These are phyloP conservation scores for Crithidia expoeki DNA, from an alignment of 208 protist genomes.

Conservation along the genomic window DNA sequence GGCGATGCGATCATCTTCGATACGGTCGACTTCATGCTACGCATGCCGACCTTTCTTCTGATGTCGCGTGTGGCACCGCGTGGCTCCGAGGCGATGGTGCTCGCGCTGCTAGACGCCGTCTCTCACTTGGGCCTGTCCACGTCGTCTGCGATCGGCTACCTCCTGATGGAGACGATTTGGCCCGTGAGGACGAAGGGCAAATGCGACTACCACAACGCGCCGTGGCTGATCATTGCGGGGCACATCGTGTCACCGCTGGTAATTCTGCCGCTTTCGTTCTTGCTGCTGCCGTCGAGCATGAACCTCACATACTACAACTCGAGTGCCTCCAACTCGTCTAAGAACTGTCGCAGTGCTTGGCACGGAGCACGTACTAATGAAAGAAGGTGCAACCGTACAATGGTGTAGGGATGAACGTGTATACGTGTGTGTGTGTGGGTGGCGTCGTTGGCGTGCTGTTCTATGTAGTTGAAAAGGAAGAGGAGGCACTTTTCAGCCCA, in stretches of 20 bases:
- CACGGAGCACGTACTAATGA: too few relatives aligned
- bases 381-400: too few relatives aligned
- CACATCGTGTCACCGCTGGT: conserved; percentile 59
- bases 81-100: conserved; percentile 16
- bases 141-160: conserved; percentile 13
- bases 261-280: conserved; percentile 50
- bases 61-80: conserved; percentile 18
- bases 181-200: conserved; percentile 13
- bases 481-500: too few relatives aligned
- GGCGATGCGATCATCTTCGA: conserved; percentile 73
- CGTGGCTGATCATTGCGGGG: conserved; percentile 56
- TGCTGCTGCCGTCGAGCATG: conserved; percentile 66
- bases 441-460: too few relatives aligned
- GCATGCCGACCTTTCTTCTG: conserved; percentile 61
- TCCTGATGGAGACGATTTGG: conserved; percentile 25
- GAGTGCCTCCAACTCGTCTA: too few relatives aligned
- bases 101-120: conserved; percentile 3
- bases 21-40: conserved; percentile 59
- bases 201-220: conserved; percentile 41
- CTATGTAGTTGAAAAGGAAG: too few relatives aligned
- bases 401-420: too few relatives aligned
- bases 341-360: too few relatives aligned
- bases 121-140: conserved; percentile 3
- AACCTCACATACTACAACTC: too few relatives aligned
- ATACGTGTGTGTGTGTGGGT: too few relatives aligned